Conservation (phyloP, 2,329 filamentous ascomycete species). For the Fusarium torreyae region DNA sequence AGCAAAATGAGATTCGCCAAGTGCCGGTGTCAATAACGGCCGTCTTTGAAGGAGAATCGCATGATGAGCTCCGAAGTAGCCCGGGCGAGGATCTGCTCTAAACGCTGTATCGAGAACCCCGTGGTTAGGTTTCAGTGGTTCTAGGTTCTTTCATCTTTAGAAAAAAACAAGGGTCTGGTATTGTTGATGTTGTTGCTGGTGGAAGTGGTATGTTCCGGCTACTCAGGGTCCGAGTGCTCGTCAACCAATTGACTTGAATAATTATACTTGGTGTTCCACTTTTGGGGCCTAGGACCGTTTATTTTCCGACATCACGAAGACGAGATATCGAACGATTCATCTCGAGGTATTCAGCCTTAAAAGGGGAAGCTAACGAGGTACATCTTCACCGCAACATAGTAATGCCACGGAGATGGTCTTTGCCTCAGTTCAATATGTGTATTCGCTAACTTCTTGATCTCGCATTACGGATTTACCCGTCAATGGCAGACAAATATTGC, state of each 20-base stretch:
- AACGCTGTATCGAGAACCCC: neutral
- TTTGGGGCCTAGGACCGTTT: constrained; percentile 8
- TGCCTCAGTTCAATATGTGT: neutral
- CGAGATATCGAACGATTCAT: constrained; percentile 40
- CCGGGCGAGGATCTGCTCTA: constrained; percentile 13
- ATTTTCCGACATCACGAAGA: constrained; percentile 32
- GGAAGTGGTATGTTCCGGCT: constrained; percentile 36
- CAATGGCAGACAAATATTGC: no score
- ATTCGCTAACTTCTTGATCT: neutral
- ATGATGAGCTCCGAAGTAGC: constrained; percentile 47
- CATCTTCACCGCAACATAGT: constrained; percentile 16
- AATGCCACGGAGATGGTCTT: neutral
- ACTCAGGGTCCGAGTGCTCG: constrained; percentile 22
- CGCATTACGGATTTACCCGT: no score
- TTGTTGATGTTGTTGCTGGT: neutral
- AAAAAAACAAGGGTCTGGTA: constrained; percentile 4
- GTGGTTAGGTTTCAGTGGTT: neutral
- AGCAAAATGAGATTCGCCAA: constrained; percentile 31
- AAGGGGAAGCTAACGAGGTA: neutral
- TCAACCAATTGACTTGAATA: constrained; percentile 25
- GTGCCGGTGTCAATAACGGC: constrained; percentile 36
- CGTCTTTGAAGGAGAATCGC: constrained; percentile 45
- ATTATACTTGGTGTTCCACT: constrained; percentile 25
- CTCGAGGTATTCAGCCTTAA: constrained; percentile 17
- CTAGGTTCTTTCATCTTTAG: neutral